phyloP scores from a whole-genome alignment of 202 grass and related monocot genomes.

The Cymbopogon flexuosus region DNA sequence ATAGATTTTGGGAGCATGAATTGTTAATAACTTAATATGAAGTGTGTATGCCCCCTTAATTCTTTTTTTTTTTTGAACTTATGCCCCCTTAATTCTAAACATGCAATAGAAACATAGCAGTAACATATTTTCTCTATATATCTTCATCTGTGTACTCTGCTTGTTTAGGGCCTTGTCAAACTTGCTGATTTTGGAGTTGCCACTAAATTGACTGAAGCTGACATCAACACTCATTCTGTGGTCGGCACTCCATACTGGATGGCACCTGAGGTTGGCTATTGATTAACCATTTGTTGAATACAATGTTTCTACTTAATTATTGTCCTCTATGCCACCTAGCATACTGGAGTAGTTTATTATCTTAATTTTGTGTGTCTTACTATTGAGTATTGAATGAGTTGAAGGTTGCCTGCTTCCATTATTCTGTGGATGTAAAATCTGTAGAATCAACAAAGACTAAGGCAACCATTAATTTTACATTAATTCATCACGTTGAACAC shows the following conservation, averaged over 20 bases:
- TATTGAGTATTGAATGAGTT: slow-evolving; percentile 18
- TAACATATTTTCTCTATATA: neutral
- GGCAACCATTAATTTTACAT: neutral
- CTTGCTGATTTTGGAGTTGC: slow-evolving; percentile 99
- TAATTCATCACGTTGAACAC: neutral
- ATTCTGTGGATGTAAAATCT: slow-evolving; percentile 21
- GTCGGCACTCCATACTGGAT: slow-evolving; percentile 99
- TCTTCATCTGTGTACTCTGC: slow-evolving; percentile 34
- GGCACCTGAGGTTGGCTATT: slow-evolving; percentile 78
- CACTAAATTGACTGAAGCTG: slow-evolving; percentile 95
- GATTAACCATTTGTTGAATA: neutral
- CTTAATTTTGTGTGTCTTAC: slow-evolving; percentile 8
- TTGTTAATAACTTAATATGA: neutral
- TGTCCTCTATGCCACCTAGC: neutral
- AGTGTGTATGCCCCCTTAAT: neutral
- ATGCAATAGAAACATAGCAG: neutral
- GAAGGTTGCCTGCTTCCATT: slow-evolving; percentile 22
- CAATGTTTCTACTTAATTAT: slow-evolving; percentile 25
- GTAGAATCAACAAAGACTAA: neutral
- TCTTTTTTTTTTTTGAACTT: too few species aligned
- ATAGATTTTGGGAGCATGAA: slow-evolving; percentile 6
- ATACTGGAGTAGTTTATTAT: slow-evolving; percentile 7
- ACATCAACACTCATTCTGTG: slow-evolving; percentile 97
- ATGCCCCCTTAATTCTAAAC: neutral
- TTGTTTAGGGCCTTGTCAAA: slow-evolving; percentile 91